These are phyloP conservation scores for Crotalaria pallida DNA, from an alignment of 306 rosid genomes.

Conservation along the genomic window DNA sequence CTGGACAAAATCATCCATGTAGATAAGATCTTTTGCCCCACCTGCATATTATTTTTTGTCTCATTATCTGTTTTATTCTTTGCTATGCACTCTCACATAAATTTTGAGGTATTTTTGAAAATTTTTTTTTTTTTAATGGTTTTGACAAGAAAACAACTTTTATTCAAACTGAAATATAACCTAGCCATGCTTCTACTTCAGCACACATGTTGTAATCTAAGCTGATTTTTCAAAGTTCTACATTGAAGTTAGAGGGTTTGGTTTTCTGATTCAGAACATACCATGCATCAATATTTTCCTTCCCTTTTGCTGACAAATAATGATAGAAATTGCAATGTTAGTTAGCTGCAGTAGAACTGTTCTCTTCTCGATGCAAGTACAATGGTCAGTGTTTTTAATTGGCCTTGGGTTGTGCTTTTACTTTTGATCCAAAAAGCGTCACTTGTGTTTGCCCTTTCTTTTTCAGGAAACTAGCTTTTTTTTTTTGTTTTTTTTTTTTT, in stretches of 20 bases:
- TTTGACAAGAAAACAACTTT: too few relatives aligned
- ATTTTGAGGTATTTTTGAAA: too few relatives aligned
- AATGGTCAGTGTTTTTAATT: neutral
- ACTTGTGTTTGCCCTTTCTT: neutral
- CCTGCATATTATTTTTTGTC: conserved; percentile 40
- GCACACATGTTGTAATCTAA: too few relatives aligned
- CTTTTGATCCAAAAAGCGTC: conserved; percentile 28
- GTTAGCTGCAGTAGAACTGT: conserved; percentile 1
- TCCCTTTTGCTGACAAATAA: neutral
- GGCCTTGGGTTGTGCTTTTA: conserved; percentile 4
- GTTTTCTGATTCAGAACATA: neutral
- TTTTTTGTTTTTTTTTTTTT: too few relatives aligned
- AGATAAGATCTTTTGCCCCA: conserved; percentile 80
- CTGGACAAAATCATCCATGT: conserved; percentile 47
- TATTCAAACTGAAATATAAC: too few relatives aligned
- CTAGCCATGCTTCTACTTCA: too few relatives aligned
- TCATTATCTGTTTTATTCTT: conserved; percentile 9
- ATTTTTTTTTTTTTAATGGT: too few relatives aligned
- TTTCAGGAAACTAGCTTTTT: too few relatives aligned
- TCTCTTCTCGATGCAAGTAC: neutral
- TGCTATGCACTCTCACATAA: neutral
- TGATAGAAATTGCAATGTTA: conserved; percentile 3
- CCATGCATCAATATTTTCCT: neutral
- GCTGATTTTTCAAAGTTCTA: neutral
- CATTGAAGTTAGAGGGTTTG: neutral